A percentile compares a stretch with the other conserved stretches of the same genome.
phyloP scores from a whole-genome alignment of 2,329 filamentous ascomycete species.

The Bipolaris oryzae region DNA sequence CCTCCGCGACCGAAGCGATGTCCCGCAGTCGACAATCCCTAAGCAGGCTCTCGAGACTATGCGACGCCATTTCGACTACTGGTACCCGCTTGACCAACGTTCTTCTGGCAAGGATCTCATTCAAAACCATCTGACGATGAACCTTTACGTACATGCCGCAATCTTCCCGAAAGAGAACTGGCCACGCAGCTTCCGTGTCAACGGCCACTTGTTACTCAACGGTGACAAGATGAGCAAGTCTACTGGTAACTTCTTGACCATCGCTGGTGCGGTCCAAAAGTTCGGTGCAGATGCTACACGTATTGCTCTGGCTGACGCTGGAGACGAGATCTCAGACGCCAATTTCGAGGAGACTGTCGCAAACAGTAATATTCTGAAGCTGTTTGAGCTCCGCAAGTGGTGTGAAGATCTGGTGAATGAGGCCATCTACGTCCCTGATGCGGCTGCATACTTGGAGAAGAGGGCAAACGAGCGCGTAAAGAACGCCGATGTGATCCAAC shows the following conservation, averaged over 20 bases:
- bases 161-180: constrained; percentile 88
- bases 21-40: constrained; percentile 74
- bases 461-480: constrained; percentile 53
- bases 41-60: constrained; percentile 76
- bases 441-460: constrained; percentile 51
- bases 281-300: constrained; percentile 93
- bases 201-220: constrained; percentile 92
- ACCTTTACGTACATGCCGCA: constrained; percentile 90
- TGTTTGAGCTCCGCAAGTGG: constrained; percentile 87
- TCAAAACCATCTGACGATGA: constrained; percentile 91
- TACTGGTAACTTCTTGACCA: constrained; percentile 95
- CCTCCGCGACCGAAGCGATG: constrained; percentile 71
- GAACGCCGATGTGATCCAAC: constrained; percentile 66
- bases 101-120: constrained; percentile 78
- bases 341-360: constrained; percentile 97
- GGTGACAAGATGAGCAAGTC: constrained; percentile 99
- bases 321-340: constrained; percentile 91
- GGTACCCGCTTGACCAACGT: constrained; percentile 89
- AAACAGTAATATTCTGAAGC: constrained; percentile 85
- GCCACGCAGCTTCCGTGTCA: constrained; percentile 83
- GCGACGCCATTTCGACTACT: constrained; percentile 94
- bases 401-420: constrained; percentile 83
- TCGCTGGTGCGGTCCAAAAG: constrained; percentile 83
- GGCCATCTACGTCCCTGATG: constrained; percentile 52
- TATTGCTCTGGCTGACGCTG: constrained; percentile 90